phyloP scores from a whole-genome alignment of 495 filamentous ascomycete species.

The Aspergillus haitiensis region DNA sequence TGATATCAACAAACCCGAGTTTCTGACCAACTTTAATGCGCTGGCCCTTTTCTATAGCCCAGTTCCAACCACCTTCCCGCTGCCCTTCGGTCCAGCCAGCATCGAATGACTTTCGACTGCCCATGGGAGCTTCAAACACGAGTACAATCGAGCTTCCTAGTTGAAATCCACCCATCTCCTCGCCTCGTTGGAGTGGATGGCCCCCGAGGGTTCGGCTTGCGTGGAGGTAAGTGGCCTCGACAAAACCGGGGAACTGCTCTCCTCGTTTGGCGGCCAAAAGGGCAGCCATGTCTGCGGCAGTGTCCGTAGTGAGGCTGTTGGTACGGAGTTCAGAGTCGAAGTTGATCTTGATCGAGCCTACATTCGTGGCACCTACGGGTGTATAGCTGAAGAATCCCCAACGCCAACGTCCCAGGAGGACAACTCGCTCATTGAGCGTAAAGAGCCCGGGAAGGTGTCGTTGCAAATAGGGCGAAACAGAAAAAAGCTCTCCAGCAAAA shows the following conservation, averaged over 20 bases:
- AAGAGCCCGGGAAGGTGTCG: constrained; percentile 89
- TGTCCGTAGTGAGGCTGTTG: constrained; percentile 87
- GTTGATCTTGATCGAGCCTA: constrained; percentile 95
- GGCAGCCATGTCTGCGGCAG: constrained; percentile 78
- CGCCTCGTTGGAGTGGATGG: constrained; percentile 78
- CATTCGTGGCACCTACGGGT: constrained; percentile 97
- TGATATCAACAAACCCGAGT: constrained; percentile 62
- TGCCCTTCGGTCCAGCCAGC: constrained; percentile 58
- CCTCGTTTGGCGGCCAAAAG: constrained; percentile 72
- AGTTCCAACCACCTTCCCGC: constrained; percentile 71
- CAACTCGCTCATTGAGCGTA: constrained; percentile 94
- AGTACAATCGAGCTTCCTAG: constrained; percentile 93
- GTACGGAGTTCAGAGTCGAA: constrained; percentile 94
- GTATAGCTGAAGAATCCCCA: constrained; percentile 97
- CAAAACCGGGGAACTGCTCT: constrained; percentile 80
- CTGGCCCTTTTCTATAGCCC: constrained; percentile 81
- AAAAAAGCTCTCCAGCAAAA: constrained; percentile 95
- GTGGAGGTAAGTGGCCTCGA: constrained; percentile 82
- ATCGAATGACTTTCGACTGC: constrained; percentile 61
- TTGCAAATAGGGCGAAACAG: constrained; percentile 91
- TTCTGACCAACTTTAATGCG: constrained; percentile 85
- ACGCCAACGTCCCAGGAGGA: constrained; percentile 89
- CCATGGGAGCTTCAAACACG: constrained; percentile 91
- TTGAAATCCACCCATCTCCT: constrained; percentile 98
- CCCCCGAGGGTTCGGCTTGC: constrained; percentile 78